A percentile compares a stretch with the other conserved stretches of the same genome.
Evolutionary conservation across 257 asterid species (phyloP).

Genomic region (Capsicum rhomboideum): DNA sequence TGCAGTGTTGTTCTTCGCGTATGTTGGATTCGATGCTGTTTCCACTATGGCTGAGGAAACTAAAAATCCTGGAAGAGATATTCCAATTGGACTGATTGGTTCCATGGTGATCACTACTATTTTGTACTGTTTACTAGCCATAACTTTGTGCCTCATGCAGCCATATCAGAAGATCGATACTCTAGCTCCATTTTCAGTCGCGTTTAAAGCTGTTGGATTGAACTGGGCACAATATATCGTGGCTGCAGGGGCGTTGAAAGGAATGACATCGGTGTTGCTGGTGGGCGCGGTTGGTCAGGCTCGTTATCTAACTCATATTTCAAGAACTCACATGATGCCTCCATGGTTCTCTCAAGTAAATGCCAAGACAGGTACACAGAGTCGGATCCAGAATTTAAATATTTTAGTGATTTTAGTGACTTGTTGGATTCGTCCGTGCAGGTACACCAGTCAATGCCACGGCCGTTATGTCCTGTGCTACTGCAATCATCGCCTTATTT

Average conservation of each 20-base stretch:
- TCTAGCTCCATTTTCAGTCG: not conserved
- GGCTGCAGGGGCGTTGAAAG: conserved; percentile 1
- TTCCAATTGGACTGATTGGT: conserved; percentile 4
- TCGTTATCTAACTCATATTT: not conserved
- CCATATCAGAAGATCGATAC: not conserved
- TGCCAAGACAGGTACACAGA: not conserved
- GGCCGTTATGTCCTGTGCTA: not conserved
- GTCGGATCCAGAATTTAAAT: not conserved
- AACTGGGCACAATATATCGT: not conserved
- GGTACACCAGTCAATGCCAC: not conserved
- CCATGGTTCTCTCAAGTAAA: conserved; percentile 2
- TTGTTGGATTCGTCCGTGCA: too few relatives aligned
- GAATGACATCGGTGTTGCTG: not conserved
- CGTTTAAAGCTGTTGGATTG: not conserved
- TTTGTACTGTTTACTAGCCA: conserved; percentile 2
- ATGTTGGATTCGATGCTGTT: conserved; percentile 7
- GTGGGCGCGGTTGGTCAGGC: conserved; percentile 1
- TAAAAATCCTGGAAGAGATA: not conserved
- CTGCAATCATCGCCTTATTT: conserved; percentile 1
- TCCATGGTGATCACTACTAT: conserved; percentile 2
- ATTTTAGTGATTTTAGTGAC: too few relatives aligned
- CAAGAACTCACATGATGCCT: conserved; percentile 1
- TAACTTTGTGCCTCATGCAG: conserved; percentile 1
- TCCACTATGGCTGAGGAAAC: conserved; percentile 5
- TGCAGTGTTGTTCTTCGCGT: conserved; percentile 3